Evolutionary conservation across 352 stramenopile species (phyloP).

Genomic region (Thalassiosira ordinaria): DNA sequence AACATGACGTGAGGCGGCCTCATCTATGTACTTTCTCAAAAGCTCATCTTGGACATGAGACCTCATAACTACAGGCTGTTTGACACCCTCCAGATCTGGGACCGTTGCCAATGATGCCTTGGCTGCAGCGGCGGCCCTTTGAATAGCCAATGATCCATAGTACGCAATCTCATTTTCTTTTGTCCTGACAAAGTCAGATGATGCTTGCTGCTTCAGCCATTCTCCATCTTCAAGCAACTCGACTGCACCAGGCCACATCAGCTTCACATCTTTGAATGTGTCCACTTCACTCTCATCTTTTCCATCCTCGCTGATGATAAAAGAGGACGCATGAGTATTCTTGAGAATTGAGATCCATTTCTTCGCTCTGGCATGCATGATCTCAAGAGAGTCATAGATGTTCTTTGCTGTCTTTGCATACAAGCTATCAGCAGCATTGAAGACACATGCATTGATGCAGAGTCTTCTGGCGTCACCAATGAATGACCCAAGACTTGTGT

Average conservation of each 20-base stretch:
- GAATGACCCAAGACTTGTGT: constrained; percentile 71
- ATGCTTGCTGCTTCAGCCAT: constrained; percentile 61
- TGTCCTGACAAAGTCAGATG: constrained; percentile 74
- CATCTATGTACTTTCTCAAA: constrained; percentile 60
- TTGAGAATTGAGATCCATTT: constrained; percentile 78
- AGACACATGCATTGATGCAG: constrained; percentile 78
- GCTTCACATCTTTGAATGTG: constrained; percentile 67
- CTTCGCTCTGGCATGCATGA: constrained; percentile 73
- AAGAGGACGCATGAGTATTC: constrained; percentile 65
- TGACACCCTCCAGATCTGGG: constrained; percentile 47
- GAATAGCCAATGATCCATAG: constrained; percentile 77
- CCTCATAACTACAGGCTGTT: constrained; percentile 55
- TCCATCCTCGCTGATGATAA: constrained; percentile 34
- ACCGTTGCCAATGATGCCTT: constrained; percentile 59
- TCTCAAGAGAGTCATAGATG: constrained; percentile 64
- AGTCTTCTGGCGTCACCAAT: constrained; percentile 67
- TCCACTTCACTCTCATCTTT: constrained; percentile 42
- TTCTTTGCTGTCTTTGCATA: constrained; percentile 78
- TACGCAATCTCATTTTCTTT: constrained; percentile 85
- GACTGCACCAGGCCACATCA: constrained; percentile 76
- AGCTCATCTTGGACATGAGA: constrained; percentile 68
- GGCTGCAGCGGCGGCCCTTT: constrained; percentile 61
- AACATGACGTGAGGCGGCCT: constrained; percentile 48
- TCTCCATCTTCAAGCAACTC: constrained; percentile 72
- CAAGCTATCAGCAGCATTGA: constrained; percentile 77